Evolutionary conservation across 2,329 filamentous ascomycete genomes (phyloP), one percentile per base, ranked within the genome.

Genomic region (Paecilomyces sp.): DNA sequence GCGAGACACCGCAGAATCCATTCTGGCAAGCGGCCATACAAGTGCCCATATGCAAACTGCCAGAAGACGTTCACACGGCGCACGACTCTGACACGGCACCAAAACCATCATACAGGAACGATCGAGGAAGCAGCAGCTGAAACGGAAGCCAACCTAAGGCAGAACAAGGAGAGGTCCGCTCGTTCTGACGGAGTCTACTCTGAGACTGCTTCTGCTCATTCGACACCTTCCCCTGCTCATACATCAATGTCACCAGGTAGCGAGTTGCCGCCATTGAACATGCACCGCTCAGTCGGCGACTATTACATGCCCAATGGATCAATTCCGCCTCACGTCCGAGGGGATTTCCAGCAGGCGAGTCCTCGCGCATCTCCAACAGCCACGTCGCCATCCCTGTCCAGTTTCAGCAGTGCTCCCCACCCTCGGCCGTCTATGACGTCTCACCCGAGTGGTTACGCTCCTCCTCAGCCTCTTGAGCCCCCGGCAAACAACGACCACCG

Each of bases 11-110:
- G 94, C 61, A 87, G 94, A 64, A 97, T 97, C 62, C 94, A 99
- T 73, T 95, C 91, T 3, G 94, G 94, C 61, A 96, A 94, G 77
- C 85, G 94, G 56, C 94, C 94, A 1, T 99, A 97, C 81, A 96
- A 96, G 75, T 99, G 94, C 77, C 92, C 92, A 0, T 97, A 94
- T 69, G 92, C 92, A 61, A 92, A 97, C 74, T 99, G 94, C 75
- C 92, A 97, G 72, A 97, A 97, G 83, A 97, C 93, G 0, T 99
- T 99, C 71, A 99, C 94, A 9, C 88, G 94, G 60, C 89, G 93
- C 64, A 97, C 94, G 0, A 97, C 94, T 2, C 81, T 99, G 62
- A 99, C 93, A 1, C 87, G 94, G 56, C 94, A 99, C 73, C 92
- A 97, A 77, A 96, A 96, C 67, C 91, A 96, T 69, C 94, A 97